phyloP scores from a whole-genome alignment of 495 filamentous ascomycete genomes.

The Penicillium pancosmium region DNA sequence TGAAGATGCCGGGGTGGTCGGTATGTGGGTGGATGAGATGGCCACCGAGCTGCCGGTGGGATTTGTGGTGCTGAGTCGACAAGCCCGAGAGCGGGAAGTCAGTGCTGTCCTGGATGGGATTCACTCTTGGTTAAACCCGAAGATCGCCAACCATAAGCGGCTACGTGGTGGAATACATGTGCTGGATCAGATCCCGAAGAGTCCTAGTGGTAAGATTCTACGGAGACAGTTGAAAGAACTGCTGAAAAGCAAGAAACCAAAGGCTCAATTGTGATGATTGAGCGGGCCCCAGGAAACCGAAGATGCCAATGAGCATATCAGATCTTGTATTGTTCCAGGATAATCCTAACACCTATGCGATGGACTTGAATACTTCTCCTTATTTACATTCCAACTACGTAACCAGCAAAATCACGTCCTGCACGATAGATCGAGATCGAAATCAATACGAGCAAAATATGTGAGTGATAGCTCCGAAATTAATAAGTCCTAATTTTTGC shows the following conservation, averaged over 20 bases:
- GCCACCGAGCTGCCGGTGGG: slow-evolving; percentile 75
- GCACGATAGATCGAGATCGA: too few species aligned
- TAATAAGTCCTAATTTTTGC: too few species aligned
- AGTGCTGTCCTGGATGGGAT: slow-evolving; percentile 32
- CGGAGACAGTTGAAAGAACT: slow-evolving; percentile 59
- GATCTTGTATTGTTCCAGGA: neutral
- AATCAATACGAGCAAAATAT: too few species aligned
- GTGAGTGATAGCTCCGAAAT: too few species aligned
- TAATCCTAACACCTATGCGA: neutral
- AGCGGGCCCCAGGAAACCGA: neutral
- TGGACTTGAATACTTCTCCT: neutral
- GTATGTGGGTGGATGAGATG: slow-evolving; percentile 59
- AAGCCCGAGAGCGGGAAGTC: slow-evolving; percentile 34
- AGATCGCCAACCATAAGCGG: slow-evolving; percentile 66
- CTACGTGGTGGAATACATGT: slow-evolving; percentile 75
- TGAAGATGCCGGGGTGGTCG: slow-evolving; percentile 74
- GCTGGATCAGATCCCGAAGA: slow-evolving; percentile 75
- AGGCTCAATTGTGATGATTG: slow-evolving; percentile 20
- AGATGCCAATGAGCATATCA: neutral
- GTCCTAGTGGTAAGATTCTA: slow-evolving; percentile 77
- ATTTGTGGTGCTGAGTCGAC: slow-evolving; percentile 60
- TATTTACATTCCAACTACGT: neutral
- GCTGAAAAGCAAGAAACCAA: slow-evolving; percentile 24
- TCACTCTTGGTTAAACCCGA: slow-evolving; percentile 45
- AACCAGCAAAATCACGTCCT: too few species aligned